A percentile compares a stretch with the other conserved stretches of the same genome.
Evolutionary conservation across 176 grass and related monocot species (phyloP).

Genomic region (Eremochloa ophiuroides): DNA sequence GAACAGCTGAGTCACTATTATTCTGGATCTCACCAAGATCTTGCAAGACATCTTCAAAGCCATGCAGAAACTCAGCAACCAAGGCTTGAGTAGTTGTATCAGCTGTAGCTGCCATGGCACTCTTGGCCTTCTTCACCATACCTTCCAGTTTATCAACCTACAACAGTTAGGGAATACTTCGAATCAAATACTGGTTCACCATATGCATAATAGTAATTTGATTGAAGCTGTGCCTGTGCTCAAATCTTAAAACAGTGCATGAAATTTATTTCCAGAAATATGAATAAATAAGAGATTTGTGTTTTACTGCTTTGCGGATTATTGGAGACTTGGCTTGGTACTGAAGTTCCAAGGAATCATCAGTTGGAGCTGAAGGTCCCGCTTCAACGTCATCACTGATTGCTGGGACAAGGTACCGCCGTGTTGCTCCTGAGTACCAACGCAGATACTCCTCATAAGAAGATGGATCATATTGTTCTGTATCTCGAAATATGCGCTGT

Average conservation of each 20-base stretch:
- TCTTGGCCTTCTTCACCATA: slow-evolving; percentile 54
- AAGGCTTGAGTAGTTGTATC: slow-evolving; percentile 43
- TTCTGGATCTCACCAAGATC: slow-evolving; percentile 47
- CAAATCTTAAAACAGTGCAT: slow-evolving; percentile 1
- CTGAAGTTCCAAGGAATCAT: slow-evolving; percentile 34
- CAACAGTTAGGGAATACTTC: slow-evolving; percentile 2
- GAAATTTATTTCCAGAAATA: neutral
- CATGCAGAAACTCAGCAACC: slow-evolving; percentile 48
- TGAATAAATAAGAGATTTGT: neutral
- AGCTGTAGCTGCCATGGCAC: slow-evolving; percentile 35
- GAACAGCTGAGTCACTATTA: slow-evolving; percentile 20
- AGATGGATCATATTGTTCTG: slow-evolving; percentile 47
- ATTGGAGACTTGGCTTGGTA: slow-evolving; percentile 43
- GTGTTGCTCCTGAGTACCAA: slow-evolving; percentile 62
- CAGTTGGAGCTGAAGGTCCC: slow-evolving; percentile 10
- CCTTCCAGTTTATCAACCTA: slow-evolving; percentile 56
- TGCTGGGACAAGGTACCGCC: slow-evolving; percentile 48
- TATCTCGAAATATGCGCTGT: slow-evolving; percentile 49
- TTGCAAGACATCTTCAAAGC: slow-evolving; percentile 56
- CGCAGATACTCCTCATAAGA: slow-evolving; percentile 57
- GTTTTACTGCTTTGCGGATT: slow-evolving; percentile 56
- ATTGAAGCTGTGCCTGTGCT: slow-evolving; percentile 17
- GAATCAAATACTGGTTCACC: slow-evolving; percentile 9
- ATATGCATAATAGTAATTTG: neutral
- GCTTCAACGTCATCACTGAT: slow-evolving; percentile 37